Percentiles rank a stretch among this genome's conserved stretches.
Evolutionary conservation across 2,329 filamentous ascomycete genomes (phyloP).

Genomic region (Exophiala sp.): DNA sequence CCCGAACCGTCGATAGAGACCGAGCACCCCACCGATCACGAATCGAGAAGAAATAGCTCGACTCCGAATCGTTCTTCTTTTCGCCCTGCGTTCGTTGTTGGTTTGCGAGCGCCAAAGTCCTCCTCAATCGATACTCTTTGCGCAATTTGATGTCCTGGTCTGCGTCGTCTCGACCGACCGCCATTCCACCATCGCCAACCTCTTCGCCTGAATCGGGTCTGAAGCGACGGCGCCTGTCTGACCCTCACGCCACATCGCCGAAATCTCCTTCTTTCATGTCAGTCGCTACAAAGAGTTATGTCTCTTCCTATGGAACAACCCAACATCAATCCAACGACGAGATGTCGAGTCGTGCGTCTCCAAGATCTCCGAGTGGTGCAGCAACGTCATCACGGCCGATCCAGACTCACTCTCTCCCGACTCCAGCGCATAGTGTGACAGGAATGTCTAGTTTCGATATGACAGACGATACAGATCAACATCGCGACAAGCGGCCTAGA

Average conservation of each 20-base stretch:
- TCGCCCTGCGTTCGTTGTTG: slow-evolving; percentile 4
- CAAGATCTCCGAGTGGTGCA: slow-evolving; percentile 34
- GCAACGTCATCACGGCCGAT: slow-evolving; percentile 39
- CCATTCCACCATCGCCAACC: slow-evolving; percentile 40
- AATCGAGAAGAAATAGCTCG: slow-evolving; percentile 2
- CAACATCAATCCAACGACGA: slow-evolving; percentile 35
- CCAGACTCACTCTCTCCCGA: slow-evolving; percentile 41
- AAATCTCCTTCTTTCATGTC: slow-evolving; percentile 46
- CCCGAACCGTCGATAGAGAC: slow-evolving; percentile 1
- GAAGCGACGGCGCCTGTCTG: slow-evolving; percentile 31
- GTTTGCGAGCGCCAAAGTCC: slow-evolving; percentile 2
- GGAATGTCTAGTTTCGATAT: slow-evolving; percentile 36
- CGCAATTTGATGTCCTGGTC: slow-evolving; percentile 24
- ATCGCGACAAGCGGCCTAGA: slow-evolving; percentile 27
- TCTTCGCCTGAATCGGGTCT: slow-evolving; percentile 38
- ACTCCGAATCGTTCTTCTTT: neutral
- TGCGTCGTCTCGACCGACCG: slow-evolving; percentile 29
- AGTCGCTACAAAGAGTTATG: slow-evolving; percentile 46
- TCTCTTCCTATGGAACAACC: slow-evolving; percentile 40
- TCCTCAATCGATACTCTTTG: slow-evolving; percentile 8
- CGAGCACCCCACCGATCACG: slow-evolving; percentile 3
- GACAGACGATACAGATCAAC: slow-evolving; percentile 31
- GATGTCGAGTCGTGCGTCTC: slow-evolving; percentile 36
- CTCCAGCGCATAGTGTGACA: slow-evolving; percentile 42
- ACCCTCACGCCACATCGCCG: slow-evolving; percentile 24